Percentiles rank a stretch among this genome's conserved stretches.
These are phyloP conservation scores for Macrolepiota fuliginosa DNA, from an alignment of 768 basidiomycete species.

Conservation along the genomic window DNA sequence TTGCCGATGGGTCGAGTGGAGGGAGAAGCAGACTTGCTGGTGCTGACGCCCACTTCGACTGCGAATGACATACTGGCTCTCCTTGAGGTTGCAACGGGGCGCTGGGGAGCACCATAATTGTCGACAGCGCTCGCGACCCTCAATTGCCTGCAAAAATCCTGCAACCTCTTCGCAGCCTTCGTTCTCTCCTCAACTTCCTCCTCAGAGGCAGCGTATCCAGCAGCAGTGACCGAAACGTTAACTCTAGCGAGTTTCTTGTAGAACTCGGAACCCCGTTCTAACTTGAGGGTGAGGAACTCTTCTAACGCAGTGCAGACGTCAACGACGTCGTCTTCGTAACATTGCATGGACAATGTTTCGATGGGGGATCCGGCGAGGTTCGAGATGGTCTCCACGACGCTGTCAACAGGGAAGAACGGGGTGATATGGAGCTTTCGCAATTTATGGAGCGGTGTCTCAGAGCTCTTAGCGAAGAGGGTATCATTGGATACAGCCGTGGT, in stretches of 20 bases:
- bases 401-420: conserved; percentile 60
- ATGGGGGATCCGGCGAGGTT: conserved; percentile 60
- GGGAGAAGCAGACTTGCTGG: neutral
- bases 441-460: conserved; percentile 43
- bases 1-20: neutral
- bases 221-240: conserved; percentile 44
- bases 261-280: conserved; percentile 46
- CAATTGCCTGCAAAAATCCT: conserved; percentile 50
- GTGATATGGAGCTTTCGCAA: conserved; percentile 58
- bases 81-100: conserved; percentile 4
- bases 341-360: conserved; percentile 54
- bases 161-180: conserved; percentile 41
- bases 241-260: conserved; percentile 49
- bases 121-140: conserved; percentile 36
- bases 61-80: conserved; percentile 14
- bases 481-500: conserved; percentile 43
- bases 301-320: conserved; percentile 57
- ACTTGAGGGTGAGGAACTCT: conserved; percentile 52
- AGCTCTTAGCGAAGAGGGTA: conserved; percentile 37
- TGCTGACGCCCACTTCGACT: conserved; percentile 5
- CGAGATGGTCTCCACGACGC: conserved; percentile 56
- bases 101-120: conserved; percentile 14
- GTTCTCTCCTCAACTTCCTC: conserved; percentile 38
- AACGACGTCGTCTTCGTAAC: conserved; percentile 62
- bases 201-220: conserved; percentile 21